Percentiles rank a stretch among this genome's conserved stretches.
Conservation (phyloP, 83 land plant species). For the Diphasiastrum complanatum region DNA sequence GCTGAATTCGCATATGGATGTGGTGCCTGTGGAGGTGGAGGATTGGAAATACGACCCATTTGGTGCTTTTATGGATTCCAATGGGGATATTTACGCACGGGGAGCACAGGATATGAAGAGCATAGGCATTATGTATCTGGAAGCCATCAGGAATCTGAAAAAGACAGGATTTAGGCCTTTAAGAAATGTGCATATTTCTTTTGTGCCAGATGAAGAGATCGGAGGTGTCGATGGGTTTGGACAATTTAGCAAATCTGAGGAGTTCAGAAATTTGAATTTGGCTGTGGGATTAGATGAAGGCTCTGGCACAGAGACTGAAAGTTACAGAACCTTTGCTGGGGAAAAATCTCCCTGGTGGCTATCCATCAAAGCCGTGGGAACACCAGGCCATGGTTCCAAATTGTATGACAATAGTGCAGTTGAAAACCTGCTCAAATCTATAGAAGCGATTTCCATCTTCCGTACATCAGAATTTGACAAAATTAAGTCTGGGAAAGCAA, state of each 20-base stretch:
- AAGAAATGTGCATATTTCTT: slow-evolving; percentile 61
- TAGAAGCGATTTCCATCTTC: slow-evolving; percentile 49
- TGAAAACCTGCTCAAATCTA: slow-evolving; percentile 71
- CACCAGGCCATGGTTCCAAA: slow-evolving; percentile 82
- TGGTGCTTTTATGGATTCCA: slow-evolving; percentile 38
- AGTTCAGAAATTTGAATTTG: slow-evolving; percentile 53
- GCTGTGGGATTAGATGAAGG: slow-evolving; percentile 86
- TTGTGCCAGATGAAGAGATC: slow-evolving; percentile 86
- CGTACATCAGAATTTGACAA: slow-evolving; percentile 62
- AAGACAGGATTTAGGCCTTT: slow-evolving; percentile 32
- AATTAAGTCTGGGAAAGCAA: slow-evolving; percentile 53
- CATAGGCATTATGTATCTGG: slow-evolving; percentile 70
- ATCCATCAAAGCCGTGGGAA: slow-evolving; percentile 53
- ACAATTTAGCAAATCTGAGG: slow-evolving; percentile 38
- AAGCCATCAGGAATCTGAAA: slow-evolving; percentile 54
- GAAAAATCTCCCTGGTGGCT: slow-evolving; percentile 68
- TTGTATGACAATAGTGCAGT: slow-evolving; percentile 64
- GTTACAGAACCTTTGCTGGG: slow-evolving; percentile 62
- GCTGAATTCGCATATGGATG: slow-evolving; percentile 84
- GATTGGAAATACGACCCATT: slow-evolving; percentile 66
- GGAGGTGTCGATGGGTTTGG: slow-evolving; percentile 65
- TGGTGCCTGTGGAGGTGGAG: slow-evolving; percentile 63
- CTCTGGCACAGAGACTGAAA: slow-evolving; percentile 48
- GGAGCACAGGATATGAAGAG: slow-evolving; percentile 89
- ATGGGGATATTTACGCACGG: slow-evolving; percentile 71